Evolutionary conservation across 768 basidiomycete species (phyloP), one percentile per base, ranked within the genome.

Genomic region (Stropharia rugosoannulata): DNA sequence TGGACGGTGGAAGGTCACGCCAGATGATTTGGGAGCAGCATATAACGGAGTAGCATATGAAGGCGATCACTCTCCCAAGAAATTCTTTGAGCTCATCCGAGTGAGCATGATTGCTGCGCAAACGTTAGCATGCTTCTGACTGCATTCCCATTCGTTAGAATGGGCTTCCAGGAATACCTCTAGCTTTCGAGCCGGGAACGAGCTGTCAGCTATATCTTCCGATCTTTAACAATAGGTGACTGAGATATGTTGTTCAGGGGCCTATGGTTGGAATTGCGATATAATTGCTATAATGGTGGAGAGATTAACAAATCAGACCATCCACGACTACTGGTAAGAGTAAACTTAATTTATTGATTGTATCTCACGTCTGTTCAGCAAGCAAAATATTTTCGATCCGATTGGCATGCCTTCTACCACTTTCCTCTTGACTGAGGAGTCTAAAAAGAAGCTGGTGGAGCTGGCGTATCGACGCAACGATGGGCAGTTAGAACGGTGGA

Each of bases 181-280:
- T 73, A 4, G 62, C 61, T 32, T 71, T 70, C 48, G 70, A 73
- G 35, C 71, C 71, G 3, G 71, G 71, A 2, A 67, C 65, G 1
- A 60, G 64, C 45, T 73, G 71, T 65, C 51, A 35, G 62, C 60
- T 11, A 15, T 25, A 5, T 38, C 22, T 16, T 16, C 19, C 22
- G 32, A 18, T 37, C 35, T 38, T 6, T 19, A 7, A 6, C 25
- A 27, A 16, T 12, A 22, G 4, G 16, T 7, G 12, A 16, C 10
- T 39, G 6, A 49, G 10, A 25, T 8, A 22, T 29, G 7, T n/a
- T 25, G 29, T 18, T 4, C 45, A 71, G 70, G 70, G 53, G 60
- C 59, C 1, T 73, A 73, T 42, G 70, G 70, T 0, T 69, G 54
- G 57, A 70, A 63, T 35, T 64, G 61, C 15, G 70, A 71, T 39